phyloP scores from a whole-genome alignment of 306 rosid genomes.

The Mimosa bimucronata region DNA sequence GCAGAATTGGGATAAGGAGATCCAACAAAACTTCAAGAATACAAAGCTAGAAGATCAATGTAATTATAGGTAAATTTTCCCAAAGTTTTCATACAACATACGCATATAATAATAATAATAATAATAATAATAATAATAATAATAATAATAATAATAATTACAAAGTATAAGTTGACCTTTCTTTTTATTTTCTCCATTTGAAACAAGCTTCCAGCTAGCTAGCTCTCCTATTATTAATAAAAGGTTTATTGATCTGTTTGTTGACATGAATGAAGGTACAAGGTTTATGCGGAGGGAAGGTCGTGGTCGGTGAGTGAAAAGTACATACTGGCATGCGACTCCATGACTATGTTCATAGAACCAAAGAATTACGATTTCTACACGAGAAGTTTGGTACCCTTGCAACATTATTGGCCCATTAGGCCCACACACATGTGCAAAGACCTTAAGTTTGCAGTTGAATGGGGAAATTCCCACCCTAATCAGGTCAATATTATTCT shows the following conservation, averaged over 20 bases:
- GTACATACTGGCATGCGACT: slow-evolving; percentile 58
- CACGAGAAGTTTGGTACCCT: slow-evolving; percentile 50
- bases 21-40: slow-evolving; percentile 20
- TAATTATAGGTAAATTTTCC: slow-evolving; percentile 42
- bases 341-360: slow-evolving; percentile 53
- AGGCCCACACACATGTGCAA: slow-evolving; percentile 39
- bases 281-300: slow-evolving; percentile 56
- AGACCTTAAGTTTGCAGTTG: slow-evolving; percentile 51
- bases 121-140: too few species aligned
- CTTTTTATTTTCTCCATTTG: background rate
- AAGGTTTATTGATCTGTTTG: background rate
- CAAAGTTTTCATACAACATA: background rate
- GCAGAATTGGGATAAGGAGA: slow-evolving; percentile 45
- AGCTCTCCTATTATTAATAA: too few species aligned
- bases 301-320: slow-evolving; percentile 65
- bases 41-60: slow-evolving; percentile 58
- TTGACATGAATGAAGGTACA: slow-evolving; percentile 44
- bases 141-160: too few species aligned
- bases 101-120: too few species aligned
- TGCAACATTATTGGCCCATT: slow-evolving; percentile 57
- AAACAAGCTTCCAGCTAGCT: background rate
- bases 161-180: background rate
- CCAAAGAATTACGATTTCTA: slow-evolving; percentile 51
- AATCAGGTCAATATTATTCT: slow-evolving; percentile 36
- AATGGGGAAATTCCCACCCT: slow-evolving; percentile 54